Conservation (phyloP, 495 filamentous ascomycete genomes). For the Usnea hakonensis region DNA sequence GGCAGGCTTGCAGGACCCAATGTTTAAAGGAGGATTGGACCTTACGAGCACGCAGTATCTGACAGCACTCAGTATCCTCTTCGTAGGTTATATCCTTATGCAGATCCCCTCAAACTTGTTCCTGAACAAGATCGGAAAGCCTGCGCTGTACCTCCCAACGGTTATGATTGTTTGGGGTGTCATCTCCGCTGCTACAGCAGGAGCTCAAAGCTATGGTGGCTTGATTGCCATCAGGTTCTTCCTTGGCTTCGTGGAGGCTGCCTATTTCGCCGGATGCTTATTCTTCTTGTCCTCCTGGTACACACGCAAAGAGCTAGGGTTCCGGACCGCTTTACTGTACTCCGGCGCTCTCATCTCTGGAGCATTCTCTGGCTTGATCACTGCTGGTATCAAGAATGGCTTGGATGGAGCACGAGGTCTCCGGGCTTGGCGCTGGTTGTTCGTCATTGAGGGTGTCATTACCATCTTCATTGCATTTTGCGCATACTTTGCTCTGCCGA, state of each 20-base stretch:
- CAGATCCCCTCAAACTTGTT: slow-evolving; percentile 41
- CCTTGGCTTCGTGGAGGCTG: slow-evolving; percentile 56
- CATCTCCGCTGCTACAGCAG: slow-evolving; percentile 58
- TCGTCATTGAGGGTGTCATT: slow-evolving; percentile 69
- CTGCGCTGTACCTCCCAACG: slow-evolving; percentile 55
- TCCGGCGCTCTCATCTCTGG: slow-evolving; percentile 47
- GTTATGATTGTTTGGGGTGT: slow-evolving; percentile 64
- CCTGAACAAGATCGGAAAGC: slow-evolving; percentile 44
- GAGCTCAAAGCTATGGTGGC: slow-evolving; percentile 49
- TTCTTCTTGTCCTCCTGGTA: slow-evolving; percentile 47
- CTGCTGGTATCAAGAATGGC: slow-evolving; percentile 38
- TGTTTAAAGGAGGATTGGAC: slow-evolving; percentile 32
- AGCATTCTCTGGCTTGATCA: slow-evolving; percentile 60
- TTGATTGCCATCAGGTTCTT: slow-evolving; percentile 63
- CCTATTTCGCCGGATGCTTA: slow-evolving; percentile 43
- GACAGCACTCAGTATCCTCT: slow-evolving; percentile 60
- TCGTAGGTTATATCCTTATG: slow-evolving; percentile 59
- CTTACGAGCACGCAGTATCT: slow-evolving; percentile 44
- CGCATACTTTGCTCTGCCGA: slow-evolving; percentile 61
- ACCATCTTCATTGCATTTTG: slow-evolving; percentile 46
- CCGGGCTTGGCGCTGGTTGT: slow-evolving; percentile 61
- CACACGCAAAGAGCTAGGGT: slow-evolving; percentile 42
- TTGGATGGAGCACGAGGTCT: slow-evolving; percentile 40
- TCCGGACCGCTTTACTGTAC: slow-evolving; percentile 42
- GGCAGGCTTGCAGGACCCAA: slow-evolving; percentile 34